Evolutionary conservation across 2,329 filamentous ascomycete species (phyloP), one percentile per base, ranked within the genome.

Genomic region (Rhinocladiella similis): DNA sequence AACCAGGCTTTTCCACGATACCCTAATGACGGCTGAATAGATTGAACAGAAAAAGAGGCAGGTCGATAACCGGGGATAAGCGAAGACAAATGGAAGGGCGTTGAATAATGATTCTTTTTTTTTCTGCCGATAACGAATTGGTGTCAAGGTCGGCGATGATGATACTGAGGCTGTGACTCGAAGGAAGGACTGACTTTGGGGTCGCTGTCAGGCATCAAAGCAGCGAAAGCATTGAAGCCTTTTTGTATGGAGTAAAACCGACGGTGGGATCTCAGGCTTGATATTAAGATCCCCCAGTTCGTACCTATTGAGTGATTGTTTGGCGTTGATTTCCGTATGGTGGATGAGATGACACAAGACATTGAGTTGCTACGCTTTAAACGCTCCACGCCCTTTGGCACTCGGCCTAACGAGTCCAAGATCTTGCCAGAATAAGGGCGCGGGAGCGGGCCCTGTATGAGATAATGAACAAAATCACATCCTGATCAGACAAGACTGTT

Each of bases 1-100:
- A 41, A 16, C 38, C 38, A 41, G 29, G 33, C 38, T 46, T 48
- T 47, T 39, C n/a, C 7, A 54, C 56, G 57, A 60, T 60, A 60
- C 57, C 57, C 57, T 54, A 57, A 60, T 59, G 57, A 59, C 45
- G 53, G 36, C 25, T 47, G 50, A 42, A 56, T 47, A 50, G 47
- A 50, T 22, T 25, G 42, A 42, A 18, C 35, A 48, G 38, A 29
- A 54, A 54, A 54, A 54, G 38, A 43, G 54, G 43, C 43, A 19
- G 50, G 10, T 16, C 25, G 25, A 45, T 16, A 18, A 41, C 10
- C 29, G 53, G 42, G 38, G 46, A 56, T 39, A 41, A 46, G 5
- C 18, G 10, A 5, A 5, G 16, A 10, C 14, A n/a, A 19, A 41
- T 41, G 38, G n/a, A 18, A 41, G 38, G 38, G 38, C 38, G 38